Evolutionary conservation across 1,139 yeast species (phyloP).

Genomic region (Scheffersomyces illinoinensis): DNA sequence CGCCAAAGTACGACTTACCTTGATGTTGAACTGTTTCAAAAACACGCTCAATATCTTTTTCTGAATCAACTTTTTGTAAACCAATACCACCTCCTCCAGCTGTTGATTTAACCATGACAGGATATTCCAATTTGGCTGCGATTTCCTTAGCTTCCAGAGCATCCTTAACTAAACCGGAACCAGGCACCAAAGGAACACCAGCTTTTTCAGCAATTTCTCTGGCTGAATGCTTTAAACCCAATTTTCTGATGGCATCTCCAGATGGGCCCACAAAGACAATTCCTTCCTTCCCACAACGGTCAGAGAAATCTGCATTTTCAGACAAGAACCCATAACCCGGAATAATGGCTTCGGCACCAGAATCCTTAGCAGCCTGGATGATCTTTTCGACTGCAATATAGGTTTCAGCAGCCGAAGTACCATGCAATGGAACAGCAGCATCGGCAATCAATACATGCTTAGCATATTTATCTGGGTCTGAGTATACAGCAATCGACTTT

Average conservation of each 20-base stretch:
- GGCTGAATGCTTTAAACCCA: constrained; percentile 95
- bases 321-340: constrained; percentile 98
- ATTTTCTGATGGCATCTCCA: constrained; percentile 84
- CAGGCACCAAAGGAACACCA: constrained; percentile 93
- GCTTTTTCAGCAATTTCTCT: constrained; percentile 88
- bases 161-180: constrained; percentile 75
- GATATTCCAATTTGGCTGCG: constrained; percentile 82
- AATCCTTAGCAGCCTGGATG: constrained; percentile 75
- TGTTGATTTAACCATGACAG: constrained; percentile 94
- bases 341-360: constrained; percentile 87
- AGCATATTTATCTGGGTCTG: constrained; percentile 87
- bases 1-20: constrained; percentile 90
- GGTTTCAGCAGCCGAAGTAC: constrained; percentile 85
- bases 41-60: constrained; percentile 75
- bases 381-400: constrained; percentile 85
- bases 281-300: constrained; percentile 77
- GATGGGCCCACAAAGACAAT: constrained; percentile 94
- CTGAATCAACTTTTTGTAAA: constrained; percentile 84
- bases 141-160: constrained; percentile 72
- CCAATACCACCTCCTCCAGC: constrained; percentile 99
- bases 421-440: constrained; percentile 74
- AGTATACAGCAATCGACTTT: constrained; percentile 81
- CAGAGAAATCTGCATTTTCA: constrained; percentile 95
- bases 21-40: constrained; percentile 91
- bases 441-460: constrained; percentile 85